Percentiles rank a stretch among this genome's conserved stretches.
These are phyloP conservation scores for Solanum sitiens DNA, from an alignment of 257 asterid genomes.

Conservation along the genomic window DNA sequence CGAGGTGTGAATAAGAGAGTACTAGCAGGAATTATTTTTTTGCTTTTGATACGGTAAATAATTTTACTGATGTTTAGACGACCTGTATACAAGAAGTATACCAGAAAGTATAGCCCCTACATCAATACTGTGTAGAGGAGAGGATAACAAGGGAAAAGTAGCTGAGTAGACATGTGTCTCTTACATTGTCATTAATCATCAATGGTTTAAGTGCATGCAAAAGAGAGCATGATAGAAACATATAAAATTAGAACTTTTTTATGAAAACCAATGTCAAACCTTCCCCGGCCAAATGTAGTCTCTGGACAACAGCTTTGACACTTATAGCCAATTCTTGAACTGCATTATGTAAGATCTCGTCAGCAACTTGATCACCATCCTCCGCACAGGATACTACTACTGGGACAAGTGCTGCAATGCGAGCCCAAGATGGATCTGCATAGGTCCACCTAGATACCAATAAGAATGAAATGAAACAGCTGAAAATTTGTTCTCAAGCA, in stretches of 20 bases:
- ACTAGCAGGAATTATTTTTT: not conserved
- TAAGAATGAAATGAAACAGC: constrained; percentile 17
- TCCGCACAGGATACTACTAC: constrained; percentile 86
- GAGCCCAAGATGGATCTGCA: constrained; percentile 98
- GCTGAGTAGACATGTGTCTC: not conserved
- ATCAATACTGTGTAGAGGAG: not conserved
- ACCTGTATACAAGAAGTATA: not conserved
- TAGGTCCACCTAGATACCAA: constrained; percentile 97
- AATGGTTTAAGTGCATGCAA: not conserved
- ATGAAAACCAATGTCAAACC: constrained; percentile 23
- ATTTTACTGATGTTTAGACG: not conserved
- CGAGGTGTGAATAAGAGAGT: not conserved
- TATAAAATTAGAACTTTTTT: not conserved
- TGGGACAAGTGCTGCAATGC: constrained; percentile 95
- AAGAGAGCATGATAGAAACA: not conserved
- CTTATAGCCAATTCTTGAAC: constrained; percentile 75
- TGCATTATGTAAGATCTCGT: constrained; percentile 60
- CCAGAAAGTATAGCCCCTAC: not conserved
- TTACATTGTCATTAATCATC: not conserved
- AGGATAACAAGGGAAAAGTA: not conserved
- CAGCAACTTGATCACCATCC: constrained; percentile 79
- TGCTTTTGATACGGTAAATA: not conserved
- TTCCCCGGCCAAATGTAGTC: constrained; percentile 72
- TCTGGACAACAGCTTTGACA: constrained; percentile 81
- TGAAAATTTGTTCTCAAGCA: not conserved